Evolutionary conservation across 176 grass and related monocot species (phyloP), one percentile per base, ranked within the genome.

Genomic region (Elymus sibiricus): DNA sequence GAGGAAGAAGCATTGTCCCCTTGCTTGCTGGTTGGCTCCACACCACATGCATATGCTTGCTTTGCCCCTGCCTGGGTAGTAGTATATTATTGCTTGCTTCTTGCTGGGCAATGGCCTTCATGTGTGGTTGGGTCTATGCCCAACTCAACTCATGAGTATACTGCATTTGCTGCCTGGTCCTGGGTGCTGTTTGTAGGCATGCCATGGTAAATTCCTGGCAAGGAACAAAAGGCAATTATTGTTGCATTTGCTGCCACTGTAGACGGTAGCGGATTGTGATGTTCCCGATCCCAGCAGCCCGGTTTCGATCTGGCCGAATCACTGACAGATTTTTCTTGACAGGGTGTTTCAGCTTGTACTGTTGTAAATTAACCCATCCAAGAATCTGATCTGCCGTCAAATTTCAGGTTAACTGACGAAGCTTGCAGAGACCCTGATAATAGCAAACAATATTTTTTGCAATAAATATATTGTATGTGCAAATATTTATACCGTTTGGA

Each of bases 1-100:
- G 46, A 58, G 71, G 67, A 83, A 70, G 84, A 91, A 91, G 87
- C 92, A 85, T 85, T 87, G 87, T 91, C 81, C 85, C 86, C 89
- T 78, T 31, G 72, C 38, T 89, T 63, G 91, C 49, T 86, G 87
- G 0, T 58, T 58, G 58, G 59, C 68, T 88, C 87, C 83, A 80
- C 58, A 61, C 80, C 58, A 29, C 68, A 66, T 79, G 74, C 74
- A 31, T 58, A 58, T 58, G 55, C 55, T 84, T 88, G 49, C 76
- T 64, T 86, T 86, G 63, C 71, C 78, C 80, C 82, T 78, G 25
- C 79, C 72, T 87, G 65, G 34, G 44, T 71, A 66, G 44, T 24
- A 63, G 29, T 82, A 80, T 62, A 84, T 81, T 84, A 51, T 69
- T 24, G 79, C 70, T 78, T 83, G 79, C 72, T 86, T 74, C 74